phyloP scores from a whole-genome alignment of 1,139 yeast species.

The Wickerhamomyces sp. region DNA sequence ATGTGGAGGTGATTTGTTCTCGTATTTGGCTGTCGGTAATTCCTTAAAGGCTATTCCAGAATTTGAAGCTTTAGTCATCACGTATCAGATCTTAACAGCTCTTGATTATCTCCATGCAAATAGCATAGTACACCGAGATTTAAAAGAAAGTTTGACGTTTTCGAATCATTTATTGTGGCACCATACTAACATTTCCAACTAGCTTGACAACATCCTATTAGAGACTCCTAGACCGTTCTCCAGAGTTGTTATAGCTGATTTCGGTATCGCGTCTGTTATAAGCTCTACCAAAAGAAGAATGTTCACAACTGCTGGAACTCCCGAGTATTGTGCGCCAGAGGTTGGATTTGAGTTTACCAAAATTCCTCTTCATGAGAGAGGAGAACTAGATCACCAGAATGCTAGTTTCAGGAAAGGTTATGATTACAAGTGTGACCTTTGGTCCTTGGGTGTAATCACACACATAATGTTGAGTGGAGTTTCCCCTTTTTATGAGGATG shows the following conservation, averaged over 20 bases:
- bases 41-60: conserved; percentile 42
- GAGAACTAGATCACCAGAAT: conserved; percentile 1
- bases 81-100: conserved; percentile 51
- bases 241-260: conserved; percentile 54
- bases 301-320: conserved; percentile 59
- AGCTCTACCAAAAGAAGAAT: conserved; percentile 33
- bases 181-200: conserved; percentile 20
- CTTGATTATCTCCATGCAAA: conserved; percentile 45
- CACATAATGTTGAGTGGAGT: conserved; percentile 54
- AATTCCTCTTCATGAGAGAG: conserved; percentile 10
- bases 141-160: conserved; percentile 29
- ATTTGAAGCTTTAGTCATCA: conserved; percentile 47
- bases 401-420: conserved; percentile 33
- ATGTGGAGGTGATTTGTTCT: conserved; percentile 63
- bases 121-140: conserved; percentile 50
- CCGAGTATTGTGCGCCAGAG: conserved; percentile 68
- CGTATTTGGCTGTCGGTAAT: conserved; percentile 46
- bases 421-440: conserved; percentile 53
- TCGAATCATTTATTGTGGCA: conserved; percentile 19
- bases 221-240: conserved; percentile 47
- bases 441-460: conserved; percentile 61
- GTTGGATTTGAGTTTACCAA: conserved; percentile 37
- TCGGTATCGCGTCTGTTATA: conserved; percentile 53
- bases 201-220: conserved; percentile 52
- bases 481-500: conserved; percentile 54